A percentile compares a stretch with the other conserved stretches of the same genome.
Conservation (phyloP, 2,329 filamentous ascomycete genomes). For the Fusarium dlaminii region DNA sequence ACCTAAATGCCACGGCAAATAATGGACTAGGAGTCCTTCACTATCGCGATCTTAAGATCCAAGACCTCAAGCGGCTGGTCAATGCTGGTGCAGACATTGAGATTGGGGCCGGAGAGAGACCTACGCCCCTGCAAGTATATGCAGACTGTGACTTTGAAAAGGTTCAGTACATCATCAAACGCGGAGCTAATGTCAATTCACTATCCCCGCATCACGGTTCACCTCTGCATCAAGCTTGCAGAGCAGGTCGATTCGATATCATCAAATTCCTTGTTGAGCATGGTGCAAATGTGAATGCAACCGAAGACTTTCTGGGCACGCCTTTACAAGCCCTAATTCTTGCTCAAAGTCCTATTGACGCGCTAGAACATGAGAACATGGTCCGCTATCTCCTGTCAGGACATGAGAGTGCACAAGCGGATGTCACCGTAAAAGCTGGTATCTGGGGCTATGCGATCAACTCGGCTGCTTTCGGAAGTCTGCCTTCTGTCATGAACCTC, state of each 20-base stretch:
- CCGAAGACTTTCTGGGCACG: neutral
- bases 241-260: neutral
- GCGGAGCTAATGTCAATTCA: neutral
- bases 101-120: accelerated
- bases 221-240: neutral
- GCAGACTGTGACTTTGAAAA: neutral
- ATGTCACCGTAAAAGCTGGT: neutral
- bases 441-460: neutral
- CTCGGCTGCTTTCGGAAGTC: neutral
- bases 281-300: neutral
- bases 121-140: neutral
- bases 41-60: accelerated
- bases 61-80: neutral
- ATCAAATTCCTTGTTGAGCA: neutral
- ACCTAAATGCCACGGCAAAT: neutral
- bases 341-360: accelerated
- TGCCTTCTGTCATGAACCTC: neutral
- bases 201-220: neutral
- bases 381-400: neutral
- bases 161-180: neutral
- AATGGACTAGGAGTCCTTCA: neutral
- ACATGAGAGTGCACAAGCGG: neutral
- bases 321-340: neutral
- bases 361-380: neutral
- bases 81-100: neutral